Conservation (phyloP, 208 protist genomes). For the Leishmania mexicana region DNA sequence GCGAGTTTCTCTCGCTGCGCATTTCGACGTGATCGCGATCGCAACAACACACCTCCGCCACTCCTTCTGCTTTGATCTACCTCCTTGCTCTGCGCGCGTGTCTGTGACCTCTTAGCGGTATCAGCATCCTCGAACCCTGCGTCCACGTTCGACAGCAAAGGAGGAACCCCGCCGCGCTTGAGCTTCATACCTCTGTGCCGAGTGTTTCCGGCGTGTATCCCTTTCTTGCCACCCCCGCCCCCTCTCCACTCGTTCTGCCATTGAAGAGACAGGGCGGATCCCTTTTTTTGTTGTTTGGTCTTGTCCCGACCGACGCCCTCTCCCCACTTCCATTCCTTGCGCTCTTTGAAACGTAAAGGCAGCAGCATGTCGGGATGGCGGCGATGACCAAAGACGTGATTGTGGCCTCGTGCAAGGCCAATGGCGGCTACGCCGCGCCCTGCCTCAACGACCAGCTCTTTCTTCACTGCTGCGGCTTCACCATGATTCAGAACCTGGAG, state of each 20-base stretch:
- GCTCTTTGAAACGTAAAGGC: too few relatives aligned
- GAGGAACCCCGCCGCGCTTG: background rate
- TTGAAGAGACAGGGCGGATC: background rate
- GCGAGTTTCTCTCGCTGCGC: background rate
- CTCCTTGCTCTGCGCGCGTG: background rate
- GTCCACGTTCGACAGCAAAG: background rate
- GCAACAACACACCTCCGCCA: background rate
- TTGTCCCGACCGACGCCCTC: background rate
- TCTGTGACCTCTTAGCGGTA: background rate
- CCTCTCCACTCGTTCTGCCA: background rate
- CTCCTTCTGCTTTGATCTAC: background rate
- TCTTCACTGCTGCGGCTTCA: conserved; percentile 93
- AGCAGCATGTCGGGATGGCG: conserved; percentile 37
- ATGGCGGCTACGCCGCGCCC: conserved; percentile 86
- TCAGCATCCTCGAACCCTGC: background rate
- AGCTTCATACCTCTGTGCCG: background rate
- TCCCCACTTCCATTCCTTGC: background rate
- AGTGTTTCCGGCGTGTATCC: background rate
- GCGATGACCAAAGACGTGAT: conserved; percentile 85
- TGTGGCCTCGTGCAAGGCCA: conserved; percentile 81
- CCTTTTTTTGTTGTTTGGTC: background rate
- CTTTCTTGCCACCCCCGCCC: background rate
- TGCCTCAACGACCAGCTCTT: conserved; percentile 90
- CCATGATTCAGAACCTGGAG: conserved; percentile 86
- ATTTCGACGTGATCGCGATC: too few relatives aligned